Evolutionary conservation across 2,329 filamentous ascomycete genomes (phyloP).

Genomic region (Phyllosticta citriasiana): DNA sequence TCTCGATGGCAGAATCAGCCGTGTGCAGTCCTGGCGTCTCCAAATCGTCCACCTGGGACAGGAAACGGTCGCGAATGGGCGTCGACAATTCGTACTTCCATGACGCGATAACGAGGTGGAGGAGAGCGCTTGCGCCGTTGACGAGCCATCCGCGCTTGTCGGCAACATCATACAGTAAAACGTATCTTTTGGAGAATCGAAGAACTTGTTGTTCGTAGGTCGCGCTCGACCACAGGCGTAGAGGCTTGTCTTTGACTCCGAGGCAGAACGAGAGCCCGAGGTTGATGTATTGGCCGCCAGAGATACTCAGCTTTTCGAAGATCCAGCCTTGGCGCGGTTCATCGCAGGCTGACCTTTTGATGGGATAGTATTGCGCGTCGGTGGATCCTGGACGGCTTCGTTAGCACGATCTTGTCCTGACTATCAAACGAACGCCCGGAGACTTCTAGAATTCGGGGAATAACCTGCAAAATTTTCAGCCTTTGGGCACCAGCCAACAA

Average conservation of each 20-base stretch:
- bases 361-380: too few species aligned
- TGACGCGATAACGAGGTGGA: conserved; percentile 22
- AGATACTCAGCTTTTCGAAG: not conserved
- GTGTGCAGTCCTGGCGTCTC: too few species aligned
- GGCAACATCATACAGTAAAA: conserved; percentile 17
- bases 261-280: not conserved
- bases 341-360: too few species aligned
- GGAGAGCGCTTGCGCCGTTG: conserved; percentile 26
- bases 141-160: conserved; percentile 26
- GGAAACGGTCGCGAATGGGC: not conserved
- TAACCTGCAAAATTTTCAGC: too few species aligned
- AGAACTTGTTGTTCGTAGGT: not conserved
- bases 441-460: too few species aligned
- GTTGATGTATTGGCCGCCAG: not conserved
- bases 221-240: not conserved
- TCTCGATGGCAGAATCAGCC: not conserved
- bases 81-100: not conserved
- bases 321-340: not conserved
- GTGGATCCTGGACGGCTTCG: too few species aligned
- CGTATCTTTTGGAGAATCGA: conserved; percentile 14
- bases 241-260: not conserved
- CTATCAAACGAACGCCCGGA: too few species aligned
- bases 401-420: too few species aligned
- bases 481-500: not conserved
- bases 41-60: not conserved